Evolutionary conservation across 352 stramenopile genomes (phyloP), one percentile per base, ranked within the genome.

Genomic region (Globisporangium takayamanum): DNA sequence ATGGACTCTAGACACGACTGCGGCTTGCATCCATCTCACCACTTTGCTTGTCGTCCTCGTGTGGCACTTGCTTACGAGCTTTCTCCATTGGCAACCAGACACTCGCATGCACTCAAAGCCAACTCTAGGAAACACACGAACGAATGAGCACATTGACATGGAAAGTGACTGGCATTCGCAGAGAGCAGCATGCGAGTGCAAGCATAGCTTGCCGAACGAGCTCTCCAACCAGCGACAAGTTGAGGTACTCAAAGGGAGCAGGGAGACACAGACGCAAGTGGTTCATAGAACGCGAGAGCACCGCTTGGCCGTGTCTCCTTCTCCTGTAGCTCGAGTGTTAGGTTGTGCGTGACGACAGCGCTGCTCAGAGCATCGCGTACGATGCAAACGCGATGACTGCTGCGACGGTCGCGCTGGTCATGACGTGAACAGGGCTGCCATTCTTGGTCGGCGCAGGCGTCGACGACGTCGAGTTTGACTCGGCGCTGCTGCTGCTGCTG

Each of bases 321-420:
- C 41, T 22, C 18, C 41, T 20, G 6, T 1, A 47, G 33, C 33
- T 39, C 7, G 33, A 39, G 33, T 2, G 7, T 1, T 39, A 12
- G 33, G 33, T 12, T 39, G 33, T 39, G 33, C 33, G 33, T 10
- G 28, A 2, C 28, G 28, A 33, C 28, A 26, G 7, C 3, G 16
- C 8, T 1, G 14, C 6, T 41, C 41, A 61, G 47, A 48, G 30
- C 55, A 42, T 20, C 22, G 22, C 33, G 18, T 37, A 62, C 14
- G 49, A 25, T 49, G 39, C 48, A 16, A 57, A n/a, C 10, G 39
- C 30, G 16, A 28, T 39, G 25, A 57, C 5, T 20, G 44, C 16
- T n/a, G 39, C 50, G 37, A 62, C 16, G 4, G 37, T 42, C 5
- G 39, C 39, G 57, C 57, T 62, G 16, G 49, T 26, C 11, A 52